Evolutionary conservation across 306 rosid species (phyloP).

Genomic region (Aeschynomene evenia): DNA sequence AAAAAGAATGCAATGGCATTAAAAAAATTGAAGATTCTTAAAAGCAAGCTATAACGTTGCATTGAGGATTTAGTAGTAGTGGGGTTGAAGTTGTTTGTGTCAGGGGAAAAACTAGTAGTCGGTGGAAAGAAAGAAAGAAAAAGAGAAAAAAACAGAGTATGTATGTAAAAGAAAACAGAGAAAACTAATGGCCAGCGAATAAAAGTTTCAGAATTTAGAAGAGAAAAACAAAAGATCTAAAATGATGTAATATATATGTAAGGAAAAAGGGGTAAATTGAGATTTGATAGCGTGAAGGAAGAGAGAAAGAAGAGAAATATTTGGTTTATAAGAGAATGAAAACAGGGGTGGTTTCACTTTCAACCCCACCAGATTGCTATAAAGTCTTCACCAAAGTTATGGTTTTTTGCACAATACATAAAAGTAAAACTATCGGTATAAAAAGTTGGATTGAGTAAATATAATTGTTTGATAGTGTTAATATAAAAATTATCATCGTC

Average conservation of each 20-base stretch:
- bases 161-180: constrained; percentile 10
- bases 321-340: neutral
- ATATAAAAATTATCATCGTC: too few relatives aligned
- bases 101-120: neutral
- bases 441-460: too few relatives aligned
- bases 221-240: constrained; percentile 32
- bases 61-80: neutral
- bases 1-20: neutral
- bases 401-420: too few relatives aligned
- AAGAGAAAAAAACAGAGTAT: constrained; percentile 24
- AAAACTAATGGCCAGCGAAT: constrained; percentile 35
- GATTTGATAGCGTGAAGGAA: constrained; percentile 27
- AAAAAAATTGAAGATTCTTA: neutral
- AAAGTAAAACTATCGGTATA: too few relatives aligned
- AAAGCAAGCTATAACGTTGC: neutral
- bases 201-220: constrained; percentile 34
- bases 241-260: neutral
- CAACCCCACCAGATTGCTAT: neutral
- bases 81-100: neutral
- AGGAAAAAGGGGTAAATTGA: neutral
- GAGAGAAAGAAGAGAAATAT: constrained; percentile 23
- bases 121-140: constrained; percentile 32
- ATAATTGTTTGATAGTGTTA: too few relatives aligned
- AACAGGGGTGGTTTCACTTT: neutral
- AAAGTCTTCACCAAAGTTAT: neutral